Base-by-base conservation (phyloP, 257 asterid genomes). In the Solanum paucissectum region DNA sequence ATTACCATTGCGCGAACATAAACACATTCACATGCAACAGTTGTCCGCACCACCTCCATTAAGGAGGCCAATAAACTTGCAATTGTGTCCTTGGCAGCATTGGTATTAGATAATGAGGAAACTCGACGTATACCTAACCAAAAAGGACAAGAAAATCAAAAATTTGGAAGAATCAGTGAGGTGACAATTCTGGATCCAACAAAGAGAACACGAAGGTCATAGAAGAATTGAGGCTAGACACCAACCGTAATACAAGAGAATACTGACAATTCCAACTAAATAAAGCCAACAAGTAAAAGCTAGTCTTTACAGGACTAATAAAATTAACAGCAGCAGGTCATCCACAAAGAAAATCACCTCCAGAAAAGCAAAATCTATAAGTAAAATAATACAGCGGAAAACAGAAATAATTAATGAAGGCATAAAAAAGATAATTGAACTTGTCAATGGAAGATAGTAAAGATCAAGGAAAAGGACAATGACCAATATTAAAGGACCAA, bases 1-100 rank as follows among this genome's bases (percentile, higher is more conserved):
- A 97, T 97, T 91, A 97, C 98, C 98, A 95, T 95, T 44, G 99
- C 98, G 88, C 99, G 99, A 91, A 96, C 98, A 93, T 96, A 97
- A 85, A 95, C 99, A 88, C 99, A 97, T 93, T 97, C 99, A 91
- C 99, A 97, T 23, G 99, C 99, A 84, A 96, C 96, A 90, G 99
- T 94, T 89, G 99, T 97, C 62, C 99, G 94, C 91, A 97, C 99
- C 82, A 95, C 98, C 92, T 97, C 99, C 99, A 97, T 94, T 87
- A 97, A 90, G 79, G 99, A 97, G 90, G 99, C 98, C 92, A 97
- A 92, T 89, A 97, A 89, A 88, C 98, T 91, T 6, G 98, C 98
- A 93, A 97, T 92, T 71, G 99, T 94, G 88, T 97, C 99, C 93
- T 93, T 96, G 72, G 92, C 88, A 88, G 96, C 95, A 81, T 91